Evolutionary conservation across 1,284 basidiomycete species (phyloP), one percentile per base, ranked within the genome.

Genomic region (Pseudozyma tsukubaensis): DNA sequence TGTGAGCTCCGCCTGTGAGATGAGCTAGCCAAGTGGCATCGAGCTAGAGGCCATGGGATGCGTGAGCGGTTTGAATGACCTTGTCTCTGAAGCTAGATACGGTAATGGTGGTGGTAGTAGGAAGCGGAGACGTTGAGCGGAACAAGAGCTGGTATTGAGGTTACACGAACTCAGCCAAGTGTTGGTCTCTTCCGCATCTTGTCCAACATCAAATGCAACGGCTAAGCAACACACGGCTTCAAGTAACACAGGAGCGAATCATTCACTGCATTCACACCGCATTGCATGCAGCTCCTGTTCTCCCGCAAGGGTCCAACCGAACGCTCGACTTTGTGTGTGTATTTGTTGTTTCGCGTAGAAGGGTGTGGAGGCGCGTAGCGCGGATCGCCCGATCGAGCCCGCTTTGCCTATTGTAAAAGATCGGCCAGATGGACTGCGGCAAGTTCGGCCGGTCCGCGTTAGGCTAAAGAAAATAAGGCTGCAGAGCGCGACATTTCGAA

Each of bases 401-500:
- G n/a, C n/a, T n/a, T n/a, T n/a, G n/a, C n/a, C n/a, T n/a, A n/a
- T n/a, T n/a, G n/a, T n/a, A 3, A 42, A n/a, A 59, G 60, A 63
- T 63, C 43, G 58, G 58, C 37, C 13, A 59, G 60, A 63, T 63
- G 37, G 60, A 63, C 66, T 63, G 66, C 66, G 60, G 66, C 66
- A 69, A 69, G 60, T 69, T 63, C 66, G 59, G 36, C 60, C 60
- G 47, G 36, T 24, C 50, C 12, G 45, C 48, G 40, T 29, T 48
- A 42, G 18, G 45, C 18, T 11, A 5, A 32, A 7, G 11, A 43
- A 19, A 37, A 19, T 18, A 16, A 45, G 54, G 48, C 48, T 34
- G 48, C 40, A 52, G 43, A 48, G 24, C 44, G 19, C 45, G 45
- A 32, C 7, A n/a, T 32, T 32, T 14, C 21, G 4, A 12, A 6